Evolutionary conservation across 2,329 filamentous ascomycete species (phyloP).

Genomic region (Microsporum ferrugineum): DNA sequence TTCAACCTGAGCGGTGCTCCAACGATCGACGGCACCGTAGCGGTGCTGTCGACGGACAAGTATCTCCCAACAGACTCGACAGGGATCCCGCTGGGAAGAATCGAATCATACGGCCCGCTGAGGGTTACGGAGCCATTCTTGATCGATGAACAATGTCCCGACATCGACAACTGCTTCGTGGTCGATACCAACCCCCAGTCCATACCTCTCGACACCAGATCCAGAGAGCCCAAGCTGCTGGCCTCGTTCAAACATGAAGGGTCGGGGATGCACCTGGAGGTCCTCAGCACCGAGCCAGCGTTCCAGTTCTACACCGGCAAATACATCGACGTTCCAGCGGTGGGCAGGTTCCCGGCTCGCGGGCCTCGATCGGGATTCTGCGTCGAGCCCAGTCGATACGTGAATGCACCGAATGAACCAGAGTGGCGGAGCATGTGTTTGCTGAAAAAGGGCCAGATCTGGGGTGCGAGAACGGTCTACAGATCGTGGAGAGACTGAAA

Average conservation of each 20-base stretch:
- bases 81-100: slow-evolving; percentile 61
- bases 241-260: slow-evolving; percentile 62
- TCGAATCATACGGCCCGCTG: slow-evolving; percentile 53
- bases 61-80: slow-evolving; percentile 64
- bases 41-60: slow-evolving; percentile 46
- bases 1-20: slow-evolving; percentile 53
- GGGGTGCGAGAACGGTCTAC: slow-evolving; percentile 72
- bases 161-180: slow-evolving; percentile 86
- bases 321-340: slow-evolving; percentile 63
- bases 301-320: slow-evolving; percentile 96
- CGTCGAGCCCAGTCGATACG: slow-evolving; percentile 81
- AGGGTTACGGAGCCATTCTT: slow-evolving; percentile 57
- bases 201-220: slow-evolving; percentile 57
- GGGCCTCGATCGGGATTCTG: slow-evolving; percentile 68
- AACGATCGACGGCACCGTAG: slow-evolving; percentile 52
- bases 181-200: slow-evolving; percentile 50
- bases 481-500: slow-evolving; percentile 62
- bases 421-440: slow-evolving; percentile 69
- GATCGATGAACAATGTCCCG: slow-evolving; percentile 58
- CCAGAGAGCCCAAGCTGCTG: slow-evolving; percentile 52
- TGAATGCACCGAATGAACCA: slow-evolving; percentile 74
- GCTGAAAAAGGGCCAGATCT: slow-evolving; percentile 73
- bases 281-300: slow-evolving; percentile 81
- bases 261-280: slow-evolving; percentile 69
- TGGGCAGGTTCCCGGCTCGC: slow-evolving; percentile 49